phyloP scores from a whole-genome alignment of 2,329 filamentous ascomycete species.

The Leptodontidium sp. region DNA sequence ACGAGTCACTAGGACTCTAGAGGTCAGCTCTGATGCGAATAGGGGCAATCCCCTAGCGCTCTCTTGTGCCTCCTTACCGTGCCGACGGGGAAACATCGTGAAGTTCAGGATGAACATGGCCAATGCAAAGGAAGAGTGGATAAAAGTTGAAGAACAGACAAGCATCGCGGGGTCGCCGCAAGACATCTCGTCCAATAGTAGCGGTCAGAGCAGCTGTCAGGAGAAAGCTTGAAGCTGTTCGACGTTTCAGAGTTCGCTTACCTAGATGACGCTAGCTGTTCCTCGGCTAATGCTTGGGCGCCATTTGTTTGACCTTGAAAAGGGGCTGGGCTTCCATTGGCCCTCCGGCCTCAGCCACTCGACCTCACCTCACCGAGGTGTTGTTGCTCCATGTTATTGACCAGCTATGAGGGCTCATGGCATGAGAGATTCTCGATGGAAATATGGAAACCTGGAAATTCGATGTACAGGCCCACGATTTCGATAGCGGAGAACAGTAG shows the following conservation, averaged over 20 bases:
- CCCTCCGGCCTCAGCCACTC: neutral
- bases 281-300: neutral
- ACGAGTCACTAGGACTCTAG: neutral
- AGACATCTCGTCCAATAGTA: neutral
- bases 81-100: constrained; percentile 11
- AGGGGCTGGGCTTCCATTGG: constrained; percentile 11
- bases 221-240: neutral
- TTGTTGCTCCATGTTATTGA: no score
- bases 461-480: no score
- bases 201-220: neutral
- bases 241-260: neutral
- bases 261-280: neutral
- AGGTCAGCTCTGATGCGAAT: neutral
- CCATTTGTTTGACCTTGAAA: neutral
- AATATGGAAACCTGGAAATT: no score
- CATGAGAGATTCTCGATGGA: no score
- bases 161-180: neutral
- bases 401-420: no score
- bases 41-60: neutral
- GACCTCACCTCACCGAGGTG: neutral
- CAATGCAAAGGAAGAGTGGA: constrained; percentile 5
- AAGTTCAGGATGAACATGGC: constrained; percentile 4
- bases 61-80: neutral
- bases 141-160: neutral
- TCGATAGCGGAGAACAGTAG: no score